phyloP scores from a whole-genome alignment of 2,329 filamentous ascomycete genomes.

The Talaromyces sp. region DNA sequence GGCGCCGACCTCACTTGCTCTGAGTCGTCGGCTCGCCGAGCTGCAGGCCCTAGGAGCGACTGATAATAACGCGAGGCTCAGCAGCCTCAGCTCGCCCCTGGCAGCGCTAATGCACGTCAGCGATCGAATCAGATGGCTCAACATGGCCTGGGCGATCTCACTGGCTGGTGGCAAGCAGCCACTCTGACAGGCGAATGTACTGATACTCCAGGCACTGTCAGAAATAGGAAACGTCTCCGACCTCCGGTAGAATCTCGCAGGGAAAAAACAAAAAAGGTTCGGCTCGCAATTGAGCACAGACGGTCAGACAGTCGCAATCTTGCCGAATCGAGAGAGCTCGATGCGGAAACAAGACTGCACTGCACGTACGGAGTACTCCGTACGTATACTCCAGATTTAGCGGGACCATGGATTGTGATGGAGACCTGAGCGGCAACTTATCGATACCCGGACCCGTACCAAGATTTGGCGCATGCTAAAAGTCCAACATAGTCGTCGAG shows the following conservation, averaged over 20 bases:
- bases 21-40: not conserved
- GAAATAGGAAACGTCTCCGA: not conserved
- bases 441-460: not conserved
- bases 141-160: slow-evolving; percentile 7
- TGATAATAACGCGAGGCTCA: not conserved
- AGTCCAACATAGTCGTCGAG: not conserved
- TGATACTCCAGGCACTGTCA: not conserved
- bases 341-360: no score
- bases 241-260: not conserved
- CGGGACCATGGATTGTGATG: not conserved
- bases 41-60: not conserved
- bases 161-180: slow-evolving; percentile 2
- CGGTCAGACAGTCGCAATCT: not conserved
- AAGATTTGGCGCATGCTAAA: not conserved
- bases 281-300: slow-evolving; percentile 7
- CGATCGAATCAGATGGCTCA: slow-evolving; percentile 10
- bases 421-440: not conserved
- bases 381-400: not conserved
- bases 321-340: no score
- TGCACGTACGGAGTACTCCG: no score
- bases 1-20: not conserved
- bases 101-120: slow-evolving; percentile 11
- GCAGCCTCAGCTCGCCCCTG: slow-evolving; percentile 11
- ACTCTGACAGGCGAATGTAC: not conserved
- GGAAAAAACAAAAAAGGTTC: slow-evolving; percentile 4